Conservation (phyloP, 2,329 filamentous ascomycete species). For the Diplodia seriata region DNA sequence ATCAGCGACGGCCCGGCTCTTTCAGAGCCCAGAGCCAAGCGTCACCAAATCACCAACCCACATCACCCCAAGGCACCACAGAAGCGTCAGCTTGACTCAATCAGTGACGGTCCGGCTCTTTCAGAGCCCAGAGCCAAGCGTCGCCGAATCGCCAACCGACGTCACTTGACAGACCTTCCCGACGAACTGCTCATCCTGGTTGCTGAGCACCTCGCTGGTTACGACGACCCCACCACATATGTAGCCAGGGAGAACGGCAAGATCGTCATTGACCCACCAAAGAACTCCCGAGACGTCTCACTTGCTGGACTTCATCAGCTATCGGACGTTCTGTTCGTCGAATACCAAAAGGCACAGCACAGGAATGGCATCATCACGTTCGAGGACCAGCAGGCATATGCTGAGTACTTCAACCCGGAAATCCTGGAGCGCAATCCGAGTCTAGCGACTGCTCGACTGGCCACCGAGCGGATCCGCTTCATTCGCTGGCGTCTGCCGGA, state of each 20-base stretch:
- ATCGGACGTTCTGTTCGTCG: neutral
- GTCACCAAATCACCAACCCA: neutral
- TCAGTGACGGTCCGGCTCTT: no score
- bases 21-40: neutral
- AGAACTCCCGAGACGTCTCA: neutral
- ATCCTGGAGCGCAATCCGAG: rapidly evolving
- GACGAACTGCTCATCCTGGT: neutral
- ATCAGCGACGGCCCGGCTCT: neutral
- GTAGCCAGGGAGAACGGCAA: neutral
- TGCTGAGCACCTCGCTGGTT: neutral
- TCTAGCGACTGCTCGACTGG: neutral
- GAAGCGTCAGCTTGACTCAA: neutral
- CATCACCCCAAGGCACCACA: neutral
- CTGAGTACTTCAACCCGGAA: neutral
- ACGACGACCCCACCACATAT: neutral
- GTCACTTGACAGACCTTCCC: neutral
- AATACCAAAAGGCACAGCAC: neutral
- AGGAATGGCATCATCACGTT: neutral
- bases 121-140: neutral
- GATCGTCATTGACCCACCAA: neutral
- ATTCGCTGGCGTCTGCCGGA: neutral
- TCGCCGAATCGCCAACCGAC: neutral
- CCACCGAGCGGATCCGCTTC: neutral
- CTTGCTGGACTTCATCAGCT: neutral
- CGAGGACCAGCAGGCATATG: rapidly evolving